Evolutionary conservation across 23 red algal species (phyloP).

Genomic region (Cyanidioschyzon merolae): DNA sequence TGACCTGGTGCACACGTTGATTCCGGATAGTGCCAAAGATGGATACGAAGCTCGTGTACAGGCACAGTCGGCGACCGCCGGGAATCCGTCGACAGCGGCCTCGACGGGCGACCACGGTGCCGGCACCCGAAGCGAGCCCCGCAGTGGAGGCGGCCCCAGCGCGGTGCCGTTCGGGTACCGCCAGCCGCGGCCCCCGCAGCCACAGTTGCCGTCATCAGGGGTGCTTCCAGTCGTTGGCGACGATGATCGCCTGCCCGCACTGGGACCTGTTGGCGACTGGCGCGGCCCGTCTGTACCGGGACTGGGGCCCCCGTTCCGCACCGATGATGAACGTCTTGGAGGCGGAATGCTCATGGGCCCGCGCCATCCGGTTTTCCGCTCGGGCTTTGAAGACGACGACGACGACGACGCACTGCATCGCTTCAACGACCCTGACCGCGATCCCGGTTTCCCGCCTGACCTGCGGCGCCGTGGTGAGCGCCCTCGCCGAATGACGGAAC

Average conservation of each 20-base stretch:
- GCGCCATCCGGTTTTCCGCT: neutral
- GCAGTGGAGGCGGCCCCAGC: neutral
- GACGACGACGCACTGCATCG: no score
- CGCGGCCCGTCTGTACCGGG: neutral
- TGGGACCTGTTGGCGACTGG: neutral
- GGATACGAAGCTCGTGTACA: slow-evolving; percentile 43
- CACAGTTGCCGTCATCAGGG: neutral
- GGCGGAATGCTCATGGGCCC: slow-evolving; percentile 5
- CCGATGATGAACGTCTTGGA: neutral
- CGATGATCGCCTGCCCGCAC: neutral
- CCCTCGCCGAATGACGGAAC: neutral
- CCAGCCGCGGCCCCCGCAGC: neutral
- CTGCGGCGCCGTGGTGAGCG: neutral
- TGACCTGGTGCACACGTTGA: slow-evolving; percentile 47
- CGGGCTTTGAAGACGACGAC: neutral
- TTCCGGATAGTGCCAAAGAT: slow-evolving; percentile 70
- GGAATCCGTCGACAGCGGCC: no score
- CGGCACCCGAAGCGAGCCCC: neutral
- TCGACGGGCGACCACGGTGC: no score
- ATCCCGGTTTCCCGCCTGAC: neutral
- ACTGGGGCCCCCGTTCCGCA: neutral
- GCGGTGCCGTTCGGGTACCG: no score
- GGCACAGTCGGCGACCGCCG: slow-evolving; percentile 12
- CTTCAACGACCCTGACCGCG: neutral
- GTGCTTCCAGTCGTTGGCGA: neutral